Evolutionary conservation across 2,329 filamentous ascomycete genomes (phyloP), one percentile per base, ranked within the genome.

Genomic region (Pseudogymnoascus sp.): DNA sequence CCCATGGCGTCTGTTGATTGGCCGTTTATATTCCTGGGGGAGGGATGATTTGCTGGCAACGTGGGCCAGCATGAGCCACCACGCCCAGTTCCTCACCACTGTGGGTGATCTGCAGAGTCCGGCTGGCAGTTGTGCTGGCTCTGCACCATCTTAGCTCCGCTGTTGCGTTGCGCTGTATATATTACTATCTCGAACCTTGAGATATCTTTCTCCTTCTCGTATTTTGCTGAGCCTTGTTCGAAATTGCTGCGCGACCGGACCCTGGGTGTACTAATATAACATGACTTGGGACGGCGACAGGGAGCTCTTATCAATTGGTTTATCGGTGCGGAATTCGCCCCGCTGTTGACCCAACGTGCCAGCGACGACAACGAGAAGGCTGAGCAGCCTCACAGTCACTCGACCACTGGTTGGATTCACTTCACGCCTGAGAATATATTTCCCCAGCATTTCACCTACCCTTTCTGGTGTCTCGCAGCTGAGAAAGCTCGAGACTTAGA

Each of bases 391-490:
- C 44, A 50, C 61, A 40, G 42, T 35, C 38, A 59, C 40, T 53
- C 61, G 61, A 53, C 38, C 42, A 23, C 35, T 53, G 61, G 61
- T 53, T 33, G 21, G 17, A 31, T 23, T 26, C 21, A 15, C 17
- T 53, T 37, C 50, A 35, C 50, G 61, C 13, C 9, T 21, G 23
- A 33, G 17, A 19, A 53, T 35, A 35, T 50, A 37, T 53, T 44
- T 62, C 37, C 40, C 40, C 42, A 23, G 23, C 29, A 37, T 35
- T 42, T 37, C 23, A 46, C 46, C 44, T 59, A 35, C 53, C 26
- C 15, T 63, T 46, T 53, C 60, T 33, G 59, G 40, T 59, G 42
- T 64, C 64, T 65, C 63, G 64, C 59, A 64, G 63, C 63, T 64
- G 63, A 46, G 61, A 60, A 63, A 64, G 63, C 63, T 64, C 63